Evolutionary conservation across 2,329 filamentous ascomycete genomes (phyloP), one percentile per base, ranked within the genome.

Genomic region (Colletotrichum higginsianum): DNA sequence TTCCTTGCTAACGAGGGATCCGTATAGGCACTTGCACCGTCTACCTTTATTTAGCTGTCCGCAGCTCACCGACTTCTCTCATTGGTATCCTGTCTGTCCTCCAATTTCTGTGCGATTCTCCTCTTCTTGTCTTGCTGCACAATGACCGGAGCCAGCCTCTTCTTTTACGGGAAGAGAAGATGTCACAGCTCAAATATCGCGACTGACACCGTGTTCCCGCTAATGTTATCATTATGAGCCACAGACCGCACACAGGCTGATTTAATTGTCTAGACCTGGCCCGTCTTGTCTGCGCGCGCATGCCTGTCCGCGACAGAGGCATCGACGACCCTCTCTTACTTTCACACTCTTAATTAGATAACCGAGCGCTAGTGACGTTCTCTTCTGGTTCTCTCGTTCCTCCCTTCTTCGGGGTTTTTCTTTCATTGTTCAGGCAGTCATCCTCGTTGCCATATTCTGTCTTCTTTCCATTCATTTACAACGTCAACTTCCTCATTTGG

Each of bases 161-260:
- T 53, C 23, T 35, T 35, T 21, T 35, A 21, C 26, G 30, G 12
- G 38, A 57, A 30, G 38, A 40, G 23, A 11, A 46, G 15, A 52
- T 30, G 56, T 30, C 18, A 21, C 49, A 61, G 4, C n/a, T 13
- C 30, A 40, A 23, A 42, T 23, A 50, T 67, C 50, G 42, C 49
- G 50, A 62, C 64, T 50, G 62, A 56, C 42, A 67, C 38, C 23
- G 23, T 50, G 44, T 61, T 56, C 57, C 56, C 50, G 64, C 67
- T 67, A 55, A 67, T 62, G 50, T 50, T 56, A 38, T 67, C 44
- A 67, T 57, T 67, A 57, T 50, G 50, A 56, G 67, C 57, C 44
- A 62, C 35, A 61, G 49, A 57, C 49, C 30, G 52, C 47, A 44
- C 26, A 21, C 30, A 35, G 30, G 30, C 30, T 35, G 30, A 35